Base-by-base conservation (phyloP, 2,329 filamentous ascomycete species). In the Aureobasidium musti region DNA sequence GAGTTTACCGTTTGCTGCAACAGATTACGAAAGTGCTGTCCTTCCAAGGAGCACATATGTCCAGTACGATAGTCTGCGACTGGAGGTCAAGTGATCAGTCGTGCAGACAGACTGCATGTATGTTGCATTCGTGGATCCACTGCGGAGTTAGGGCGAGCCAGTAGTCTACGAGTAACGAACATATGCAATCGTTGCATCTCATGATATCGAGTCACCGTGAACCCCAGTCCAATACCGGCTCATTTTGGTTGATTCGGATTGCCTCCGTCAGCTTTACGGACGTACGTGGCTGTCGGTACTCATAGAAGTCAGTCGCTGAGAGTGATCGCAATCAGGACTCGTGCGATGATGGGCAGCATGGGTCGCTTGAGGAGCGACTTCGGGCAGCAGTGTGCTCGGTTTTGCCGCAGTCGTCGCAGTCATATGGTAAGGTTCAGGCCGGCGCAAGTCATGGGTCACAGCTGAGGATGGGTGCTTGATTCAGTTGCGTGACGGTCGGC, bases 31-130 rank as follows among this genome's bases (percentile, higher is more conserved):
- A 75, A 82, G 81, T 35, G 86, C 87, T 0, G 60, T 88, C 10
- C 70, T 88, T 66, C 81, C 86, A 0, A 76, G 77, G 50, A 81
- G 80, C 0, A 79, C 86, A 0, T 89, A 89, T 74, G 82, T 89
- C 6, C 86, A 89, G 77, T 89, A 89, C 69, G 87, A 89, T 76
- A 86, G 87, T 2, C 71, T 89, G 72, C 79, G 86, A 60, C 71
- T 89, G 54, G 87, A 89, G 72, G 72, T 89, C 43, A 41, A 39
- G 45, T 63, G 52, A 33, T 14, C 28, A 17, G 4, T 10, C 30
- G 6, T 26, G 39, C 2, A 37, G 30, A 37, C 0, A 10, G 7
- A n/a, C n/a, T 17, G 26, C 1, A 33, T 30, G 23, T 14, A 50
- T 50, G 13, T 28, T 14, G 14, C 14, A 28, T 28, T 28, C 19